phyloP scores from a whole-genome alignment of 2,329 filamentous ascomycete species.

The Chlorencoelia australis region DNA sequence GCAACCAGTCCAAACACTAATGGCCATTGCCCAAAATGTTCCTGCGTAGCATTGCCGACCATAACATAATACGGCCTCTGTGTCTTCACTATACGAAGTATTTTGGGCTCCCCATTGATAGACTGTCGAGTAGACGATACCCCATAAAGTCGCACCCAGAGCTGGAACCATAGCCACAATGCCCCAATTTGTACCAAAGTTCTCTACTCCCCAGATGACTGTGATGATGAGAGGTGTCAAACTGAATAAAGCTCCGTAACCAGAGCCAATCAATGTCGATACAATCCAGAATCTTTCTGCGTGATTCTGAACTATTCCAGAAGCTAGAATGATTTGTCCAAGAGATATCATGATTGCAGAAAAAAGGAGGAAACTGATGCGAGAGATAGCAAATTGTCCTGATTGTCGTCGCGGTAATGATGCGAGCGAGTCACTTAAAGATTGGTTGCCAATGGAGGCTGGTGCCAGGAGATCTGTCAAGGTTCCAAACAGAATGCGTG shows the following conservation, averaged over 20 bases:
- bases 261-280: constrained; percentile 74
- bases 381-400: constrained; percentile 52
- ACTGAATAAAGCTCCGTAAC: constrained; percentile 86
- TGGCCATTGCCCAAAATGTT: constrained; percentile 79
- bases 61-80: constrained; percentile 58
- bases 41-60: constrained; percentile 70
- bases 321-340: constrained; percentile 69
- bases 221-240: constrained; percentile 85
- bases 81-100: constrained; percentile 28
- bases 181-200: constrained; percentile 97
- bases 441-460: constrained; percentile 33
- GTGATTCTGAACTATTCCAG: constrained; percentile 64
- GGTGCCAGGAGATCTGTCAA: constrained; percentile 79
- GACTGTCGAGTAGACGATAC: constrained; percentile 72
- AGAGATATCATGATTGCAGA: constrained; percentile 65
- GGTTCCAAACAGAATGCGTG: constrained; percentile 79
- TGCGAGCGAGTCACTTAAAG: constrained; percentile 20
- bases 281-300: constrained; percentile 76
- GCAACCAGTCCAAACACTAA: constrained; percentile 70
- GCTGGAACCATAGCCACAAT: constrained; percentile 90
- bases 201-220: constrained; percentile 98
- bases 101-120: constrained; percentile 58
- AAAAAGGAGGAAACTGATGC: constrained; percentile 67
- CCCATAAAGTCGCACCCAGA: constrained; percentile 80
- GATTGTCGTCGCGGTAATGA: constrained; percentile 28